These are phyloP conservation scores for Xanthoconium stramineum DNA, from an alignment of 768 basidiomycete genomes.

Conservation along the genomic window DNA sequence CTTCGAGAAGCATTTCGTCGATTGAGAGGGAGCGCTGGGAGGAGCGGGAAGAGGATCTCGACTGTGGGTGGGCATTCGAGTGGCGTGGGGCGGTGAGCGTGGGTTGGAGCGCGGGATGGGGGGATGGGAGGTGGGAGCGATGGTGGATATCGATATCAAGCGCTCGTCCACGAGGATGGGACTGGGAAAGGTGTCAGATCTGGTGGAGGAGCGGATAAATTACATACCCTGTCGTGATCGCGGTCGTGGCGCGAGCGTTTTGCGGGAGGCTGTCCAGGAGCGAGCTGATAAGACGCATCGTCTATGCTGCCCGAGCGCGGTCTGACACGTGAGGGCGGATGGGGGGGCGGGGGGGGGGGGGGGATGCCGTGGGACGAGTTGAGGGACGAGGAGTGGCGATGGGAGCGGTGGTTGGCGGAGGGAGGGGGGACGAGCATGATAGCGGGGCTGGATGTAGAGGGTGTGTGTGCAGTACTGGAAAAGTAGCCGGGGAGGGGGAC, in stretches of 20 bases:
- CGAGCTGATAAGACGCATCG: slow-evolving; percentile 27
- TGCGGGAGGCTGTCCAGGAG: slow-evolving; percentile 43
- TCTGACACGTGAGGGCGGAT: slow-evolving; percentile 34
- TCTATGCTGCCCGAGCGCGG: slow-evolving; percentile 46
- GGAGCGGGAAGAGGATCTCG: slow-evolving; percentile 36
- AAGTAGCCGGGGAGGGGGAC: slow-evolving; percentile 30
- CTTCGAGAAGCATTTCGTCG: slow-evolving; percentile 49
- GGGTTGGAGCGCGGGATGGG: slow-evolving; percentile 11
- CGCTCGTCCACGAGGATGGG: slow-evolving; percentile 12
- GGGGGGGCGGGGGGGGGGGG: slow-evolving; percentile 40
- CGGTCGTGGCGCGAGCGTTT: slow-evolving; percentile 46
- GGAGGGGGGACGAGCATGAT: slow-evolving; percentile 28
- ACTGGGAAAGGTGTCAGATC: slow-evolving; percentile 15
- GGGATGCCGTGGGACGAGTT: slow-evolving; percentile 31
- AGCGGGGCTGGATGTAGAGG: slow-evolving; percentile 22
- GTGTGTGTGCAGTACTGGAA: slow-evolving; percentile 6
- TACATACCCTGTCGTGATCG: slow-evolving; percentile 29
- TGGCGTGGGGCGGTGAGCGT: slow-evolving; percentile 12
- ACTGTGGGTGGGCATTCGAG: slow-evolving; percentile 14
- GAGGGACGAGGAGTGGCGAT: slow-evolving; percentile 22
- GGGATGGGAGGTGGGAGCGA: slow-evolving; percentile 23
- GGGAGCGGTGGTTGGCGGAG: slow-evolving; percentile 14
- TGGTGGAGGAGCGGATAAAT: fast-evolving
- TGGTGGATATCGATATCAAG: slow-evolving; percentile 27
- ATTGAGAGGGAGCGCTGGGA: slow-evolving; percentile 35